A percentile compares a stretch with the other conserved stretches of the same genome.
These are phyloP conservation scores for Saitozyma sp. DNA, from an alignment of 768 basidiomycete species.

Conservation along the genomic window DNA sequence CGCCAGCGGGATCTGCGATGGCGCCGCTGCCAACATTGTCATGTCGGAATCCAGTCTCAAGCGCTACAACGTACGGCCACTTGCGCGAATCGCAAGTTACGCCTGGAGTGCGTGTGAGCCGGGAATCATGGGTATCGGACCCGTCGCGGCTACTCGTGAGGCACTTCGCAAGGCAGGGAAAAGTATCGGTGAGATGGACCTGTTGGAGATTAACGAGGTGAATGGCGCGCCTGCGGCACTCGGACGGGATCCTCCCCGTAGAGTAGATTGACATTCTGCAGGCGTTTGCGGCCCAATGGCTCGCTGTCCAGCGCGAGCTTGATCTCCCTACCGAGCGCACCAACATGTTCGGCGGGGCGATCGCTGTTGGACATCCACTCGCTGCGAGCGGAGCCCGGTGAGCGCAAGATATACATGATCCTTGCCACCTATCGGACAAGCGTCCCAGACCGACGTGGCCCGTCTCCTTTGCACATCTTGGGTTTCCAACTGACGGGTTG, in stretches of 20 bases:
- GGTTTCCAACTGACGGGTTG: no score
- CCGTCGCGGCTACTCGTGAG: slow-evolving; percentile 43
- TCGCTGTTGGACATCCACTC: slow-evolving; percentile 51
- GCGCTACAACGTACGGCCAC: slow-evolving; percentile 50
- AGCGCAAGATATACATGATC: slow-evolving; percentile 1
- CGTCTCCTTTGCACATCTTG: no score
- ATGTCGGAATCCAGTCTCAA: slow-evolving; percentile 51
- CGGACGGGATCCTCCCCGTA: no score
- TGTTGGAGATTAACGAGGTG: slow-evolving; percentile 52
- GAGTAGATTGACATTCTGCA: slow-evolving; percentile 14
- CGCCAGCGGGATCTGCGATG: slow-evolving; percentile 54
- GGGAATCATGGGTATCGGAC: slow-evolving; percentile 55
- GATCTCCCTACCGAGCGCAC: slow-evolving; percentile 48
- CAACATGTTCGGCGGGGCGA: slow-evolving; percentile 53
- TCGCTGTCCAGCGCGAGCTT: slow-evolving; percentile 53
- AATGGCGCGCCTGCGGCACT: not conserved
- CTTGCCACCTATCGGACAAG: no score
- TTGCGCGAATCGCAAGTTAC: slow-evolving; percentile 52
- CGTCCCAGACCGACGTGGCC: no score
- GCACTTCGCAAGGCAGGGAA: slow-evolving; percentile 40
- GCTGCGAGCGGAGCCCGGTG: slow-evolving; percentile 40
- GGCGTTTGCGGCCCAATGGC: slow-evolving; percentile 55
- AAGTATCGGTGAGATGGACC: slow-evolving; percentile 52
- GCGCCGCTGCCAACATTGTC: slow-evolving; percentile 54
- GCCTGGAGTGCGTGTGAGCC: slow-evolving; percentile 55